Base-by-base conservation (phyloP, 345 rosid genomes). In the Kernera saxatilis region DNA sequence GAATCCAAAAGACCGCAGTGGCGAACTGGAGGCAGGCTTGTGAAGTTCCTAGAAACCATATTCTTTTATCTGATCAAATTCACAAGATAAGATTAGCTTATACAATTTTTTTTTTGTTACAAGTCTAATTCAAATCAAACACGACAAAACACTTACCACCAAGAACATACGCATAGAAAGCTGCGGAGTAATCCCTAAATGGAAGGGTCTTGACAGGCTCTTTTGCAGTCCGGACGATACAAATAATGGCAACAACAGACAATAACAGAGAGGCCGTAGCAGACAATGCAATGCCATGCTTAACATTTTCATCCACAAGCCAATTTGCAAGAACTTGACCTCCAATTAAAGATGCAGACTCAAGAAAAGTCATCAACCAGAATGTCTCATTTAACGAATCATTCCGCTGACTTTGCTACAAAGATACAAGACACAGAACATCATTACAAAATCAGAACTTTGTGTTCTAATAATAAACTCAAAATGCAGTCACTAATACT, bases 1-100 rank as follows among this genome's bases (percentile, higher is more conserved):
- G 83, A 77, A 94, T 88, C 98, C 98, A 91, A 83, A 89, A 88
- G 61, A 86, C 70, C 19, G 82, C 84, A 66, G 84, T 78, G 3
- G 99, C 86, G 78, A 94, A 92, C 71, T 87, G 92, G 72, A 94
- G 88, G 78, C 88, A 84, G 80, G 88, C 85, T 75, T 94, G 99
- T 67, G 98, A 80, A 49, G 79, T 82, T 67, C 87, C 89, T 58
- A 94, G 74, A 26, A 89, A 78, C 92, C 82, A 87, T 71, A 89
- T 80, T 80, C 93, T 83, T 84, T 84, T 91, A 83, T 94, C 99
- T 94, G 87, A 64, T 51, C 17, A 51, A 77, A 49, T 39, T 7
- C 0, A 46, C 23, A 64, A 30, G 7, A 0, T 22, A 67, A 15
- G 13, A 50, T 50, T 22, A 49, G 36, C 8, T 25, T 21, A 69